A percentile compares a stretch with the other conserved stretches of the same genome.
These are phyloP conservation scores for Penicillium maclennaniae DNA, from an alignment of 495 filamentous ascomycete species.

Conservation along the genomic window DNA sequence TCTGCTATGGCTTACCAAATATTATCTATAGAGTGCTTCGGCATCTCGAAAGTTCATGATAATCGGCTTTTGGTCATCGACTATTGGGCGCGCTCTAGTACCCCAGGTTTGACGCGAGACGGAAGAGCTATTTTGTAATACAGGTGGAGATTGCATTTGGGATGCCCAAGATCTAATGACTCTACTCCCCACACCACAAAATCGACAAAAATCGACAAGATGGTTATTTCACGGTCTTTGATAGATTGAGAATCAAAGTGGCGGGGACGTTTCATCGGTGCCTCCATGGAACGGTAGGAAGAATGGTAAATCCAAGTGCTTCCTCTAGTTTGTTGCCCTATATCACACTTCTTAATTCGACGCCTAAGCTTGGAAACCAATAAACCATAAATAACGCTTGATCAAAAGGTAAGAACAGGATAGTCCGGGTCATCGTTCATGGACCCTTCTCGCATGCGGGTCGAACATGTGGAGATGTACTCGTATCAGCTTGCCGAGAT, in stretches of 20 bases:
- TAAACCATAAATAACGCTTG: background rate
- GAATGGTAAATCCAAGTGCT: background rate
- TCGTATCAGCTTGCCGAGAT: slow-evolving; percentile 34
- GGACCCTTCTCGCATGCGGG: background rate
- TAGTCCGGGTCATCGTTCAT: background rate
- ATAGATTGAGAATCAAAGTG: background rate
- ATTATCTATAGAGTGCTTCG: background rate
- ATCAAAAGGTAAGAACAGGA: background rate
- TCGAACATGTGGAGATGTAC: background rate
- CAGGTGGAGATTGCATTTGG: background rate
- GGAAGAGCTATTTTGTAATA: background rate
- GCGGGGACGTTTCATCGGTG: too few relatives aligned
- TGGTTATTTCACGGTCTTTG: background rate
- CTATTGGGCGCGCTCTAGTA: too few relatives aligned
- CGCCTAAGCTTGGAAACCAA: background rate
- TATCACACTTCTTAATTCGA: background rate
- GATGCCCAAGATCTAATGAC: background rate
- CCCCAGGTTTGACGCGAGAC: background rate
- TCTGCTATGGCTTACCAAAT: background rate
- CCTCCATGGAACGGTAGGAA: background rate
- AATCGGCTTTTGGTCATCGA: background rate
- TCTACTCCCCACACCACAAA: background rate
- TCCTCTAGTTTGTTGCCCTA: background rate
- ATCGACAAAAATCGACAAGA: background rate
- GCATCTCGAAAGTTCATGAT: background rate